Conservation (phyloP, 345 rosid species). For the Clarkia xantiana region DNA sequence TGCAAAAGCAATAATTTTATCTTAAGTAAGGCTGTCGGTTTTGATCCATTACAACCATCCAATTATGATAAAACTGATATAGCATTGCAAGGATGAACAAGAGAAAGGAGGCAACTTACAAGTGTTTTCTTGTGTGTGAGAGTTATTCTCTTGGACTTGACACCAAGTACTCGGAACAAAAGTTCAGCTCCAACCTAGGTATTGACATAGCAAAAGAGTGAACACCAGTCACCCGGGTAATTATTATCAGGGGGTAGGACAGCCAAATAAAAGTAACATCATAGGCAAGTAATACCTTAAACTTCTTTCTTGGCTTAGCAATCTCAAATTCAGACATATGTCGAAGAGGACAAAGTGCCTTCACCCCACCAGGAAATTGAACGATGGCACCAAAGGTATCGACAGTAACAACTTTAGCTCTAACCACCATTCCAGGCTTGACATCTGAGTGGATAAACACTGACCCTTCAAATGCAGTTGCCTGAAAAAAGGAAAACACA, state of each 20-base stretch:
- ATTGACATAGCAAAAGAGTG: slow-evolving; percentile 8
- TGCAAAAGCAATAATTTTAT: slow-evolving; percentile 20
- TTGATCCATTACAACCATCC: neutral
- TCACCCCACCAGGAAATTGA: slow-evolving; percentile 87
- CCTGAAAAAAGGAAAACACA: slow-evolving; percentile 34
- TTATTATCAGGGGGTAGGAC: neutral
- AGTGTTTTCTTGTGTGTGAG: slow-evolving; percentile 92
- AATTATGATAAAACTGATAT: too few relatives aligned
- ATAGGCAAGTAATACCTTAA: slow-evolving; percentile 37
- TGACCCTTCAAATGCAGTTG: slow-evolving; percentile 88
- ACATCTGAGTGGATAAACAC: slow-evolving; percentile 90
- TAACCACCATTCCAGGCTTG: slow-evolving; percentile 88
- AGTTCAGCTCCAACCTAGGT: slow-evolving; percentile 81
- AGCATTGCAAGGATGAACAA: too few relatives aligned
- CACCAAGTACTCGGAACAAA: slow-evolving; percentile 84
- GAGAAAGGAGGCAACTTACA: slow-evolving; percentile 27
- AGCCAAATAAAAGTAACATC: neutral
- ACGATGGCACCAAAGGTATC: slow-evolving; percentile 90
- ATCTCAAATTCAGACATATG: slow-evolving; percentile 98
- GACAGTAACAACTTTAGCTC: slow-evolving; percentile 60
- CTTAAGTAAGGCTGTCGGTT: neutral
- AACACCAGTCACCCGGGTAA: slow-evolving; percentile 1
- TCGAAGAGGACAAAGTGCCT: slow-evolving; percentile 87
- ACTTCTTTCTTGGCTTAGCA: slow-evolving; percentile 70
- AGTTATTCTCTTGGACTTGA: slow-evolving; percentile 90